Percentiles rank a stretch among this genome's conserved stretches.
phyloP scores from a whole-genome alignment of 2,329 filamentous ascomycete species.

The Trichoderma sp. region DNA sequence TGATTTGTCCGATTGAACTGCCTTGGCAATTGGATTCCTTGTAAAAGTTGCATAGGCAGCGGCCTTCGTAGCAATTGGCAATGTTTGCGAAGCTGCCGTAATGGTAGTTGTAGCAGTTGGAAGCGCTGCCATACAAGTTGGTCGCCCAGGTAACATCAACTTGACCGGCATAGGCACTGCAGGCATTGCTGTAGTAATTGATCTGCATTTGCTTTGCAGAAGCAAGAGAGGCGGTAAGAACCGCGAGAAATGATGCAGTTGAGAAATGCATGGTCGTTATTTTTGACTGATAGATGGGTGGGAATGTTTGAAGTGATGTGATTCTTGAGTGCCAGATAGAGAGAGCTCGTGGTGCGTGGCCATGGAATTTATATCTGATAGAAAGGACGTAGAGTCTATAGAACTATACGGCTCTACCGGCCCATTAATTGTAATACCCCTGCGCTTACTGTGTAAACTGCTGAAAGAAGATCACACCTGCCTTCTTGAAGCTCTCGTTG shows the following conservation, averaged over 20 bases:
- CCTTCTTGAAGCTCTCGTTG: neutral
- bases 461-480: neutral
- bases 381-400: neutral
- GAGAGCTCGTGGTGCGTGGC: neutral
- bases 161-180: neutral
- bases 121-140: neutral
- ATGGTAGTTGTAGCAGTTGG: constrained; percentile 6
- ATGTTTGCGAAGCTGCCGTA: neutral
- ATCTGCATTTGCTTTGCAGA: neutral
- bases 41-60: neutral
- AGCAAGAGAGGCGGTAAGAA: neutral
- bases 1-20: neutral
- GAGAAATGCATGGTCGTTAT: neutral
- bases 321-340: neutral
- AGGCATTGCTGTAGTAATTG: neutral
- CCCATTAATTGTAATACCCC: neutral
- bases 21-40: neutral
- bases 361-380: neutral
- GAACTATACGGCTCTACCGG: neutral
- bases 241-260: neutral
- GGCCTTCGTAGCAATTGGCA: neutral
- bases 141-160: neutral
- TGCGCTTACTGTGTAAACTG: neutral
- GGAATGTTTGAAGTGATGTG: neutral
- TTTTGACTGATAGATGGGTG: neutral